Conservation (phyloP, 75 land plant genomes). For the Cupressus sempervirens region DNA sequence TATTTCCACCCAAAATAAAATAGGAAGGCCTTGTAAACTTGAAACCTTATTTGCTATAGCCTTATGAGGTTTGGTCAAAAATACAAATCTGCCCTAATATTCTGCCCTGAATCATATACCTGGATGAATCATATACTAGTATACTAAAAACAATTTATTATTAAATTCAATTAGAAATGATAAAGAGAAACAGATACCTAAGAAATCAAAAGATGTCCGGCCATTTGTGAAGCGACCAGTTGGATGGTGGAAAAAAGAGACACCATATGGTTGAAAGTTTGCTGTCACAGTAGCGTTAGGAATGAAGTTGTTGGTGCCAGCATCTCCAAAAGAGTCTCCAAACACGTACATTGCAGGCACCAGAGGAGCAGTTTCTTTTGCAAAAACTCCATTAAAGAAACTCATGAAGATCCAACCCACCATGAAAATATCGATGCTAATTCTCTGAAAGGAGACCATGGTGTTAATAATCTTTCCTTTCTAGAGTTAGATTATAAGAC, state of each 20-base stretch:
- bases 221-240: slow-evolving; percentile 58
- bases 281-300: slow-evolving; percentile 25
- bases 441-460: not conserved
- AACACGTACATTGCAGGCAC: not conserved
- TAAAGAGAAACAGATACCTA: slow-evolving; percentile 17
- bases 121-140: no score
- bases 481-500: no score
- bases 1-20: no score
- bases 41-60: no score
- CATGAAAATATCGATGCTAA: not conserved
- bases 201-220: slow-evolving; percentile 33
- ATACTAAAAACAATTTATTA: no score
- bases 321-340: not conserved
- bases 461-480: not conserved
- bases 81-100: no score
- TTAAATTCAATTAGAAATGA: not conserved
- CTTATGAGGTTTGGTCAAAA: no score
- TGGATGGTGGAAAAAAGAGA: slow-evolving; percentile 32
- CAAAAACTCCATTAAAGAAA: not conserved
- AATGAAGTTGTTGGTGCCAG: not conserved
- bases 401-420: not conserved
- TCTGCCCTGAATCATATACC: no score
- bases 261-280: slow-evolving; percentile 46
- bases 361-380: not conserved
- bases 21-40: no score